These are phyloP conservation scores for Pinus albicaulis DNA, from an alignment of 75 land plant species.

Conservation along the genomic window DNA sequence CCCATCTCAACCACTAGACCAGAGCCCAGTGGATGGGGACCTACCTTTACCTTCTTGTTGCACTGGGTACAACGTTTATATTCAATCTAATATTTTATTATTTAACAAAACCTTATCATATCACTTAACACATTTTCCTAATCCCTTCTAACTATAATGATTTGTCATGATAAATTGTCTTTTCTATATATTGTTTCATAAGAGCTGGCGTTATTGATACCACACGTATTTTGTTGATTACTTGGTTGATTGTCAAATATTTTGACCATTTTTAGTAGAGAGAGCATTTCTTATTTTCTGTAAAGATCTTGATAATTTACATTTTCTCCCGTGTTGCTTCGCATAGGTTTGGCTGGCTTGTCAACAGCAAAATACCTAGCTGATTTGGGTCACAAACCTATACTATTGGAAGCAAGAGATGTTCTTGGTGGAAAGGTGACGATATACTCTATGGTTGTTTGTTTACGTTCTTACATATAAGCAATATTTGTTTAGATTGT, in stretches of 20 bases:
- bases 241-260: background rate
- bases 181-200: background rate
- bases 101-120: no score
- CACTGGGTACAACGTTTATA: no score
- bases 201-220: background rate
- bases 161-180: background rate
- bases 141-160: no score
- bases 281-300: background rate
- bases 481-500: background rate
- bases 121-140: no score
- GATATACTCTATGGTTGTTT: background rate
- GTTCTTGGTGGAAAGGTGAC: constrained; percentile 97
- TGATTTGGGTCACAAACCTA: constrained; percentile 95
- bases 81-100: no score
- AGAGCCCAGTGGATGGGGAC: background rate
- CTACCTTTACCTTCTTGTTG: no score
- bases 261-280: background rate
- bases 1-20: background rate
- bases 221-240: background rate
- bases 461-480: background rate
- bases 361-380: constrained; percentile 96
- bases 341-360: constrained; percentile 91
- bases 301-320: background rate
- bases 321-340: background rate
- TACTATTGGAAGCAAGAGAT: constrained; percentile 93